A percentile compares a stretch with the other conserved stretches of the same genome.
phyloP scores from a whole-genome alignment of 306 rosid species.

The Alnus rubra region DNA sequence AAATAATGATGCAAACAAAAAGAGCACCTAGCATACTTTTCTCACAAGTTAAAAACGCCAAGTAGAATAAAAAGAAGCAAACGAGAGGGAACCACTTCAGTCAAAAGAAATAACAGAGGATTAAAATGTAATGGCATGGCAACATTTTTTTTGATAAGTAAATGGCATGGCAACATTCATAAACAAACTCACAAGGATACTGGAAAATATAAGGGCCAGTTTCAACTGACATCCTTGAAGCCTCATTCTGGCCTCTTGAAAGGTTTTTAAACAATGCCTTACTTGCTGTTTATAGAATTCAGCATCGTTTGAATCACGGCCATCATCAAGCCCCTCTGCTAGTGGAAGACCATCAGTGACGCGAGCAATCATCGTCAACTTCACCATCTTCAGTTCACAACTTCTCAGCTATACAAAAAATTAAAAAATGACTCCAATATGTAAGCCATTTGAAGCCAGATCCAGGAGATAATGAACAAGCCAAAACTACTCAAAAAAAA shows the following conservation, averaged over 20 bases:
- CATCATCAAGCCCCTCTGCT: slow-evolving; percentile 92
- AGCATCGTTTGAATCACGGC: slow-evolving; percentile 71
- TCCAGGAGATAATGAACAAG: slow-evolving; percentile 5
- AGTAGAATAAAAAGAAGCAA: not conserved
- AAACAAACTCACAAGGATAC: slow-evolving; percentile 62
- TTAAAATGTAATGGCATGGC: not conserved
- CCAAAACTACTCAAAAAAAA: not conserved
- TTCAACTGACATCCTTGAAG: slow-evolving; percentile 96
- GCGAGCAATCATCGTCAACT: slow-evolving; percentile 94
- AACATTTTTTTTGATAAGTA: too few species aligned
- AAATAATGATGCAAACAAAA: not conserved
- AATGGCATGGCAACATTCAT: not conserved
- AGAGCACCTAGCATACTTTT: not conserved
- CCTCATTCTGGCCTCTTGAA: slow-evolving; percentile 80
- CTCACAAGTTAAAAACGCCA: not conserved
- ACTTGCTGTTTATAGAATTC: slow-evolving; percentile 91
- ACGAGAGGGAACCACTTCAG: not conserved
- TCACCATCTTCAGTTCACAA: slow-evolving; percentile 74
- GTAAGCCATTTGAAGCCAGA: slow-evolving; percentile 22
- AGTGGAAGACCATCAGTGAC: slow-evolving; percentile 92
- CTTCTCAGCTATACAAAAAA: slow-evolving; percentile 26
- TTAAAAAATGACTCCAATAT: slow-evolving; percentile 27
- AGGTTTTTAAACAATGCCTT: slow-evolving; percentile 91
- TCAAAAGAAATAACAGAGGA: not conserved
- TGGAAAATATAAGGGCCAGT: slow-evolving; percentile 89